These are phyloP conservation scores for Hypoxylon perforatum DNA, from an alignment of 495 filamentous ascomycete genomes.

Conservation along the genomic window DNA sequence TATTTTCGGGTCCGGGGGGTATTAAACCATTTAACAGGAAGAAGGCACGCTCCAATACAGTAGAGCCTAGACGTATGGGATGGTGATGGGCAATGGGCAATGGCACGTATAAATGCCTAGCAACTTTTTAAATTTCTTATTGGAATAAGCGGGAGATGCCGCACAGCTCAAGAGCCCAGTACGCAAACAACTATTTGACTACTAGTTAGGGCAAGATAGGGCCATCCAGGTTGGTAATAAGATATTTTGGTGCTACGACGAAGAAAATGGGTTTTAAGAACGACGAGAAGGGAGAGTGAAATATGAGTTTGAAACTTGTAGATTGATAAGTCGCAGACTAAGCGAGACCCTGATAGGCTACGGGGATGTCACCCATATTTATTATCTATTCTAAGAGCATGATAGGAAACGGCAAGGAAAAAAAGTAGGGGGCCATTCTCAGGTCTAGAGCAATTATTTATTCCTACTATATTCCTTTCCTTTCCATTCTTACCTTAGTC, in stretches of 20 bases:
- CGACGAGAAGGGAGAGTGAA: slow-evolving; percentile 7
- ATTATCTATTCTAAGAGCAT: slow-evolving; percentile 15
- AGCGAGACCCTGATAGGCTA: slow-evolving; percentile 37
- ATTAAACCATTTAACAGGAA: slow-evolving; percentile 1
- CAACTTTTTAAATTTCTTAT: no score
- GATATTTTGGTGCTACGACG: no score
- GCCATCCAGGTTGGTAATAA: no score
- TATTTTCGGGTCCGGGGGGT: slow-evolving; percentile 11
- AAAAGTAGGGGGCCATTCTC: slow-evolving; percentile 8
- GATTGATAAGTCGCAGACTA: slow-evolving; percentile 29
- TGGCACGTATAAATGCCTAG: not conserved
- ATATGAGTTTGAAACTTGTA: slow-evolving; percentile 33
- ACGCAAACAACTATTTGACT: no score
- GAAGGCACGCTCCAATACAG: not conserved
- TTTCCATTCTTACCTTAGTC: not conserved
- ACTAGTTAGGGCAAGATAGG: no score
- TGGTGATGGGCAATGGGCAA: not conserved
- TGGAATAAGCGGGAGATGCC: no score
- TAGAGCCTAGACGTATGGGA: not conserved
- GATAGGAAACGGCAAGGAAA: not conserved
- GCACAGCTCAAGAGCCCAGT: no score
- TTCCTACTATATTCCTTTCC: not conserved
- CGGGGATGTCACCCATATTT: slow-evolving; percentile 23
- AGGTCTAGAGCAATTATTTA: slow-evolving; percentile 7
- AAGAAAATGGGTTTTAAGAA: not conserved